phyloP scores from a whole-genome alignment of 208 protist species.

The Acanthamoeba royreba region DNA sequence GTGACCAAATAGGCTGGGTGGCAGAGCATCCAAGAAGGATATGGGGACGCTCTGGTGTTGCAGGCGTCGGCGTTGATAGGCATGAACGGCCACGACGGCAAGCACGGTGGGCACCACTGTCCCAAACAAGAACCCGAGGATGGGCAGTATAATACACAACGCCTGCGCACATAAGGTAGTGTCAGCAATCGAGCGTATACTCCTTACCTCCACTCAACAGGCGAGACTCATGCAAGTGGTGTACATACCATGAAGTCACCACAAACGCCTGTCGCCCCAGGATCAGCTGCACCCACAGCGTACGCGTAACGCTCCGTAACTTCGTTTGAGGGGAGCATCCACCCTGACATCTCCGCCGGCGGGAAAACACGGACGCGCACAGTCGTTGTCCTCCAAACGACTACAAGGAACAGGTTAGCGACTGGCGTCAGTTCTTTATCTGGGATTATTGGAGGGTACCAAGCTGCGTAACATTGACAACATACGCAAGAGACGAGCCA shows the following conservation, averaged over 20 bases:
- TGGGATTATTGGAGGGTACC: not conserved
- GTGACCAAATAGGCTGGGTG: not conserved
- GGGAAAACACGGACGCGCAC: not conserved
- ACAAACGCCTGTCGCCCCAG: not conserved
- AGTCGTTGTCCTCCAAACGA: not conserved
- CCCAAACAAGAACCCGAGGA: not conserved
- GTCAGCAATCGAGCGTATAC: not conserved
- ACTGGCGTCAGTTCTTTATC: not conserved
- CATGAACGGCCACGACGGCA: not conserved
- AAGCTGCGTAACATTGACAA: not conserved
- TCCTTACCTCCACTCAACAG: not conserved
- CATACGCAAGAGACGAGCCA: not conserved
- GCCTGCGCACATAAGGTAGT: not conserved
- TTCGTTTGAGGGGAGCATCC: not conserved
- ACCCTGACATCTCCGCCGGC: not conserved
- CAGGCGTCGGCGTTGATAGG: not conserved
- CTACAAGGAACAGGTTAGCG: not conserved
- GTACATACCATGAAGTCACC: not conserved
- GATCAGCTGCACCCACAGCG: not conserved
- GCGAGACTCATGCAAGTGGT: not conserved
- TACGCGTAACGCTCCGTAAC: not conserved
- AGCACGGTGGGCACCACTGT: not conserved
- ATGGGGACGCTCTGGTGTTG: not conserved
- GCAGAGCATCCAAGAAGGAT: not conserved
- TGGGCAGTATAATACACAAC: not conserved